Evolutionary conservation across 257 asterid genomes (phyloP).

Genomic region (Cynanchum wilfordii): DNA sequence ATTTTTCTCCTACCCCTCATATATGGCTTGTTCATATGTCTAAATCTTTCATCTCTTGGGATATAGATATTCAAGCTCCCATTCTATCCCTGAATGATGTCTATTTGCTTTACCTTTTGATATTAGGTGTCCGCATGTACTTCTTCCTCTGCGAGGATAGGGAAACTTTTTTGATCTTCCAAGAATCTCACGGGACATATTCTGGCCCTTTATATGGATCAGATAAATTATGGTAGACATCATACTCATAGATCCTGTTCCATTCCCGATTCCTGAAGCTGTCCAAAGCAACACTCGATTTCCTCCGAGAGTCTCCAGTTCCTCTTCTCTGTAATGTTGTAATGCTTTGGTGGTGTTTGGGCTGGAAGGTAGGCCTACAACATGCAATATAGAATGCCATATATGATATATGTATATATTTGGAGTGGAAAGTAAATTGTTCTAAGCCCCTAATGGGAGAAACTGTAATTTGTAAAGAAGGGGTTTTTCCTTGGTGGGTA

Average conservation of each 20-base stretch:
- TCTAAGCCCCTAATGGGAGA: neutral
- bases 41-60: constrained; percentile 65
- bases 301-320: constrained; percentile 15
- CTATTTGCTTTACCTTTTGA: neutral
- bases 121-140: neutral
- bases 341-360: constrained; percentile 21
- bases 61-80: constrained; percentile 48
- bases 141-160: constrained; percentile 22
- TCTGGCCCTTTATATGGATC: constrained; percentile 8
- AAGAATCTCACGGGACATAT: constrained; percentile 9
- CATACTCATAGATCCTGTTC: constrained; percentile 24
- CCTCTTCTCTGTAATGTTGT: constrained; percentile 15
- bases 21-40: constrained; percentile 45
- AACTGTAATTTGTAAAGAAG: neutral
- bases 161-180: constrained; percentile 14
- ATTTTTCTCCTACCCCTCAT: constrained; percentile 39
- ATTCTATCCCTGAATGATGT: neutral
- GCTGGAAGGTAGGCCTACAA: constrained; percentile 14
- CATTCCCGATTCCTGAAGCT: constrained; percentile 18
- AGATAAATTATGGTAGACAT: constrained; percentile 14
- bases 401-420: neutral
- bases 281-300: constrained; percentile 14
- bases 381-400: too few relatives aligned
- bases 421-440: neutral
- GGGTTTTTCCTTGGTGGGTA: neutral